Conservation (phyloP, 169 alveolate species). For the Blepharisma undulans region DNA sequence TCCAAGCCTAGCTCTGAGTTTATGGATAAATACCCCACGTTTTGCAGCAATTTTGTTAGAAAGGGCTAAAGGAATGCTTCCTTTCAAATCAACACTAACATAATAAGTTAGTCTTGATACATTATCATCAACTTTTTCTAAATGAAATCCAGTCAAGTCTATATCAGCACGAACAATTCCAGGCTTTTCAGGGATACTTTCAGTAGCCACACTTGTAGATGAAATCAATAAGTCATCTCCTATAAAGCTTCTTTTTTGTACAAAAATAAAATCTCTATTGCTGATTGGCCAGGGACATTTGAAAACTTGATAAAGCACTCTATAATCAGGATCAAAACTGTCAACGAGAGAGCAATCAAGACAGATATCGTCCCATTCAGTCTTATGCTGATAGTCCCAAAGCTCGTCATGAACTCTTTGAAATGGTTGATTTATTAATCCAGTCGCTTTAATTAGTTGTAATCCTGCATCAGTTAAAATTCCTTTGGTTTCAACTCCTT, state of each 20-base stretch:
- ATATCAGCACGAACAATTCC: constrained; percentile 26
- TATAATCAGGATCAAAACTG: not conserved
- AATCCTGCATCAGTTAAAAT: not conserved
- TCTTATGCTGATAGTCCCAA: not conserved
- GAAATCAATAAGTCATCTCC: not conserved
- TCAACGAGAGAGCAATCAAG: not conserved
- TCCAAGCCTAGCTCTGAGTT: not conserved
- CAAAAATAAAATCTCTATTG: constrained; percentile 32
- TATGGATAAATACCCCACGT: not conserved
- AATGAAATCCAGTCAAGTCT: not conserved
- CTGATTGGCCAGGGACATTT: constrained; percentile 35
- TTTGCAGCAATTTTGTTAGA: too few relatives aligned
- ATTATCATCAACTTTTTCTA: not conserved
- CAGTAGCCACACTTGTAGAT: not conserved
- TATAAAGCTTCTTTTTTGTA: not conserved
- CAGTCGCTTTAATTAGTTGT: not conserved
- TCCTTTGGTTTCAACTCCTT: not conserved
- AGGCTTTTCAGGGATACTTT: not conserved
- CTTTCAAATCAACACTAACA: constrained; percentile 17
- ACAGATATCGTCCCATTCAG: constrained; percentile 30
- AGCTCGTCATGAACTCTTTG: not conserved
- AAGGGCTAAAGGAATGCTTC: constrained; percentile 15
- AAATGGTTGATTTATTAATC: not conserved
- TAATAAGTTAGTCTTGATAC: not conserved
- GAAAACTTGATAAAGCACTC: constrained; percentile 14